Percentiles rank a stretch among this genome's conserved stretches.
These are phyloP conservation scores for Fagopyrum homotropicum DNA, from an alignment of 148 eudicot species.

Conservation along the genomic window DNA sequence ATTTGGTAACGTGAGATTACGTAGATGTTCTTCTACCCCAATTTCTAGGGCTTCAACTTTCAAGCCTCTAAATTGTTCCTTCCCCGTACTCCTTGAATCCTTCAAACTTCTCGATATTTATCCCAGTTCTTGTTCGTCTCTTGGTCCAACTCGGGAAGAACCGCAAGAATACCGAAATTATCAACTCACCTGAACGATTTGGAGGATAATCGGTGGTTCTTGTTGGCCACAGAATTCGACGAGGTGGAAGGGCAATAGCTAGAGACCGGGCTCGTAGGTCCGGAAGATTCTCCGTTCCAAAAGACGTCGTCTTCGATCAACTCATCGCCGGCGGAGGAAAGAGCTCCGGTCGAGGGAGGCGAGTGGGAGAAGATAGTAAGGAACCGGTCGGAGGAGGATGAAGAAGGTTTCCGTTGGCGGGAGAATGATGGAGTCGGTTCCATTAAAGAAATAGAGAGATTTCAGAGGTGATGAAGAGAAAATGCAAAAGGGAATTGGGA, in stretches of 20 bases:
- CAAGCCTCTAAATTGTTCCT: no score
- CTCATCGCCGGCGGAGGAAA: slow-evolving; percentile 26
- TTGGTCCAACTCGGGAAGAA: slow-evolving; percentile 20
- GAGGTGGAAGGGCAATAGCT: slow-evolving; percentile 13
- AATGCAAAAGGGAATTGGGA: slow-evolving; percentile 1
- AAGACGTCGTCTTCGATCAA: slow-evolving; percentile 39
- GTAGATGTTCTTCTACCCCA: no score
- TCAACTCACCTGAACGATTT: slow-evolving; percentile 16
- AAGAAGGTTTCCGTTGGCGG: slow-evolving; percentile 16
- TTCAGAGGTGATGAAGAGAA: not conserved
- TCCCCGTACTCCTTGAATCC: no score
- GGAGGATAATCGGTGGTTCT: not conserved
- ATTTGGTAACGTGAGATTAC: no score
- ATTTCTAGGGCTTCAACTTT: no score
- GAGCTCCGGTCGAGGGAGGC: slow-evolving; percentile 9
- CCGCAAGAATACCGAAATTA: slow-evolving; percentile 41
- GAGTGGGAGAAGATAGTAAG: slow-evolving; percentile 17
- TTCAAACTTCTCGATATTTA: no score
- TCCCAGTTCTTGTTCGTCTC: not conserved
- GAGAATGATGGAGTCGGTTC: slow-evolving; percentile 13
- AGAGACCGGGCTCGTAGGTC: slow-evolving; percentile 12
- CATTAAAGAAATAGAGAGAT: slow-evolving; percentile 8
- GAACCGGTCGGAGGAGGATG: slow-evolving; percentile 25
- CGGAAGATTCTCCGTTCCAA: slow-evolving; percentile 21
- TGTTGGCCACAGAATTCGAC: not conserved